Evolutionary conservation across 345 rosid species (phyloP).

Genomic region (Murraya koenigii): DNA sequence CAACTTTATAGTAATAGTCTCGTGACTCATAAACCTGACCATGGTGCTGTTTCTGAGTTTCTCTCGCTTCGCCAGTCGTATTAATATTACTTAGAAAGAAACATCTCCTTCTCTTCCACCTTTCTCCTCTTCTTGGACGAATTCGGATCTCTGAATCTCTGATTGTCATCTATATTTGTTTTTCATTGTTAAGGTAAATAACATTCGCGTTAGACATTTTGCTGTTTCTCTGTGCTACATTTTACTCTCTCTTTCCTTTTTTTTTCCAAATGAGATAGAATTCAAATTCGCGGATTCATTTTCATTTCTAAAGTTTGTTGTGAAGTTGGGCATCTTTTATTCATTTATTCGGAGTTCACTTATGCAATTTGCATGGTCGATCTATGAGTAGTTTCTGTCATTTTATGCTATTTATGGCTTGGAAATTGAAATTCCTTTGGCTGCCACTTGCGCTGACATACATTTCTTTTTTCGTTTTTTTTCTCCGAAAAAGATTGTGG

Average conservation of each 20-base stretch:
- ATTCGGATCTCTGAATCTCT: slow-evolving; percentile 24
- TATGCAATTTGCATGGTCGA: not conserved
- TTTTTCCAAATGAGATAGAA: not conserved
- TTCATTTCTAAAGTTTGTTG: not conserved
- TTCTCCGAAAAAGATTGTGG: not conserved
- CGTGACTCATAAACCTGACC: slow-evolving; percentile 31
- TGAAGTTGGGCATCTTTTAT: not conserved
- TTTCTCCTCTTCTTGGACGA: not conserved
- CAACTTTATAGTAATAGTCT: slow-evolving; percentile 21
- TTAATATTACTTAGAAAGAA: no score
- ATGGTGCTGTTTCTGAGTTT: not conserved
- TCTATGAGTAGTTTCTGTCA: not conserved
- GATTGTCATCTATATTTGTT: not conserved
- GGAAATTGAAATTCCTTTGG: not conserved
- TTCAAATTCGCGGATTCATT: not conserved
- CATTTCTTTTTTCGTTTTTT: not conserved
- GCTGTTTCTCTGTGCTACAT: not conserved
- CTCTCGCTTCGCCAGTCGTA: not conserved
- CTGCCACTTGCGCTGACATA: not conserved
- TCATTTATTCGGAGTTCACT: not conserved
- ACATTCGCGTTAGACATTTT: not conserved
- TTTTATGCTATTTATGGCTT: not conserved
- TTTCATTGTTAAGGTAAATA: not conserved
- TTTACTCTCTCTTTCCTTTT: no score
- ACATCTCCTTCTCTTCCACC: not conserved